Conservation (phyloP, 192 early-diverging fungal species). For the Umbelopsis vinacea region DNA sequence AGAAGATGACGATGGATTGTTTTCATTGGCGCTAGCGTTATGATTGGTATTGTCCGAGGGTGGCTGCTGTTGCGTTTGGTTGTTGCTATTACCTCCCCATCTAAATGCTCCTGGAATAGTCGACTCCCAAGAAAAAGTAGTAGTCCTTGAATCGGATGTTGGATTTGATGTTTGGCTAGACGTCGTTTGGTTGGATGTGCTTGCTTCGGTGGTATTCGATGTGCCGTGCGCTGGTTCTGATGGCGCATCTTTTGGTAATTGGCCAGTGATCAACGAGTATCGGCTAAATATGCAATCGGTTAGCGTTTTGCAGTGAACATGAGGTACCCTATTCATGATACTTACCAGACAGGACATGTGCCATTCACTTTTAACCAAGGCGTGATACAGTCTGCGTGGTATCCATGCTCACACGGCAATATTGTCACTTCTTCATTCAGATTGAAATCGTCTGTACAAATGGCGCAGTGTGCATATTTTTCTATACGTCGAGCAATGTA, state of each 20-base stretch:
- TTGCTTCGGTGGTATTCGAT: not conserved
- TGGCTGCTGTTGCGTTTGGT: not conserved
- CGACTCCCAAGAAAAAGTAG: slow-evolving; percentile 22
- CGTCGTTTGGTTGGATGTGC: not conserved
- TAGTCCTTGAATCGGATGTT: not conserved
- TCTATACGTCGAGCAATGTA: slow-evolving; percentile 36
- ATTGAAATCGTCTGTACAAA: slow-evolving; percentile 91
- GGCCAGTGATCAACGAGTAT: slow-evolving; percentile 19
- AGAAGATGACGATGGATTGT: not conserved
- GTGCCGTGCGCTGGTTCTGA: not conserved
- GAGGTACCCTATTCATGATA: too few relatives aligned
- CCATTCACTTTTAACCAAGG: slow-evolving; percentile 95
- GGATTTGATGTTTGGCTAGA: not conserved
- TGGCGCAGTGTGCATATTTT: slow-evolving; percentile 75
- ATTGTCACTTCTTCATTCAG: slow-evolving; percentile 65
- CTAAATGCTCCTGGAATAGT: slow-evolving; percentile 31
- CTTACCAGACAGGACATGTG: slow-evolving; percentile 89
- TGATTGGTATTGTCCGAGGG: slow-evolving; percentile 7
- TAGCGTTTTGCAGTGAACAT: not conserved
- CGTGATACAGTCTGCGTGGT: slow-evolving; percentile 88
- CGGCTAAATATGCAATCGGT: not conserved
- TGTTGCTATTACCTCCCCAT: slow-evolving; percentile 25
- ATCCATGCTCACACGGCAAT: slow-evolving; percentile 87
- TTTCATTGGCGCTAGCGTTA: not conserved
- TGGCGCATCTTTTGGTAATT: slow-evolving; percentile 1